Conservation (phyloP, 208 protist species). For the Crithidia brevicula region DNA sequence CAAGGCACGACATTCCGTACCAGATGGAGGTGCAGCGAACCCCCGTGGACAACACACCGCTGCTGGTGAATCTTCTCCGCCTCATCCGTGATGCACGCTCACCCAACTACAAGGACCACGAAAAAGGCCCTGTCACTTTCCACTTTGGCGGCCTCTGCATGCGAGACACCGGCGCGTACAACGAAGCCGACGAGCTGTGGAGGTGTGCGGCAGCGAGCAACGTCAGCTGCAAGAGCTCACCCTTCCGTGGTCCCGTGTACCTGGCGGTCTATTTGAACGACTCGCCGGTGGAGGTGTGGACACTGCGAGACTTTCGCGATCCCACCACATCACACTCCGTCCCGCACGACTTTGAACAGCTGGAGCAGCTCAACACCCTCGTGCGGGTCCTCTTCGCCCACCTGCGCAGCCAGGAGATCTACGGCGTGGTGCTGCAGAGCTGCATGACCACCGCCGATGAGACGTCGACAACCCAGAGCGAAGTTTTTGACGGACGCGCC, state of each 20-base stretch:
- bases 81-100: constrained; percentile 53
- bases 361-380: constrained; percentile 46
- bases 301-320: constrained; percentile 53
- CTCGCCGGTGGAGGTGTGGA: constrained; percentile 49
- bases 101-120: constrained; percentile 34
- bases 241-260: constrained; percentile 42
- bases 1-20: too few species aligned
- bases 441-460: constrained; percentile 28
- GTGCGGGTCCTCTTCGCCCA: constrained; percentile 49
- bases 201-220: constrained; percentile 7
- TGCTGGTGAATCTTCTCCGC: constrained; percentile 52
- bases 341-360: constrained; percentile 38
- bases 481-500: constrained; percentile 2
- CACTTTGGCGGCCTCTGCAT: constrained; percentile 49
- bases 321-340: constrained; percentile 43
- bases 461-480: constrained; percentile 3
- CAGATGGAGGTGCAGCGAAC: constrained; percentile 30
- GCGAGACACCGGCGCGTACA: constrained; percentile 42
- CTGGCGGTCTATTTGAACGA: constrained; percentile 43
- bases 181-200: constrained; percentile 45
- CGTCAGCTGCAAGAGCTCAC: not conserved
- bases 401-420: constrained; percentile 46
- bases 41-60: constrained; percentile 36
- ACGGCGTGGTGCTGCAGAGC: constrained; percentile 38
- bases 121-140: constrained; percentile 33